These are phyloP conservation scores for Kwoniella shivajii DNA, from an alignment of 1,284 basidiomycete genomes.

Conservation along the genomic window DNA sequence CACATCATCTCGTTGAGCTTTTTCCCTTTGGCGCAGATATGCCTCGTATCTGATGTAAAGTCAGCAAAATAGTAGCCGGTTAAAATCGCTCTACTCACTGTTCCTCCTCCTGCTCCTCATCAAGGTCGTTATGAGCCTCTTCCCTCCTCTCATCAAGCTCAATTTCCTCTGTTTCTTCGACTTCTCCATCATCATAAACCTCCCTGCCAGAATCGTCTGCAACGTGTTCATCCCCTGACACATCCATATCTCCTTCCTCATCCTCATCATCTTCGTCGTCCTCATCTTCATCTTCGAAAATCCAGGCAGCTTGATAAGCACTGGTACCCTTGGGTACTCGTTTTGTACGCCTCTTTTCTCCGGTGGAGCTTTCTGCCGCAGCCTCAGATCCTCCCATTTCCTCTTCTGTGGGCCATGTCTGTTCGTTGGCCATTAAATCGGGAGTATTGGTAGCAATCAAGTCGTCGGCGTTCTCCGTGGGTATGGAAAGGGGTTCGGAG, in stretches of 20 bases:
- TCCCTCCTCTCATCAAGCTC: conserved; percentile 55
- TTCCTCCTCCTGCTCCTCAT: conserved; percentile 77
- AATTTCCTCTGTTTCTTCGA: conserved; percentile 69
- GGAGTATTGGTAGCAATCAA: conserved; percentile 83
- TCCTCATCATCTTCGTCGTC: conserved; percentile 60
- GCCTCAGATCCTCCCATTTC: conserved; percentile 68
- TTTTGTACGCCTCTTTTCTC: conserved; percentile 59
- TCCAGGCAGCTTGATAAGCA: conserved; percentile 92
- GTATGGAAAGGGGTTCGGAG: conserved; percentile 47
- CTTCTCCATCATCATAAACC: conserved; percentile 35
- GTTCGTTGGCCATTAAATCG: conserved; percentile 88
- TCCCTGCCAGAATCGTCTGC: conserved; percentile 42
- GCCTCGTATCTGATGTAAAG: conserved; percentile 61
- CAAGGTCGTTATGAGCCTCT: conserved; percentile 54
- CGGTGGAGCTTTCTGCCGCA: conserved; percentile 55
- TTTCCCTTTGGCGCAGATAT: conserved; percentile 64
- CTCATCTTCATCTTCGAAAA: conserved; percentile 70
- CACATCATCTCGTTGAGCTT: conserved; percentile 71
- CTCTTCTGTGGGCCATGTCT: conserved; percentile 98
- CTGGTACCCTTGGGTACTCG: conserved; percentile 85
- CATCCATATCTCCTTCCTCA: conserved; percentile 50
- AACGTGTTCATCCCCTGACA: conserved; percentile 30
- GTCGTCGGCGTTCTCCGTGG: conserved; percentile 76
- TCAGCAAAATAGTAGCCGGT: background rate
- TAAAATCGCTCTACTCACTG: conserved; percentile 70